Conservation (phyloP, 1,139 yeast genomes). For the Suhomyces chickasaworum region DNA sequence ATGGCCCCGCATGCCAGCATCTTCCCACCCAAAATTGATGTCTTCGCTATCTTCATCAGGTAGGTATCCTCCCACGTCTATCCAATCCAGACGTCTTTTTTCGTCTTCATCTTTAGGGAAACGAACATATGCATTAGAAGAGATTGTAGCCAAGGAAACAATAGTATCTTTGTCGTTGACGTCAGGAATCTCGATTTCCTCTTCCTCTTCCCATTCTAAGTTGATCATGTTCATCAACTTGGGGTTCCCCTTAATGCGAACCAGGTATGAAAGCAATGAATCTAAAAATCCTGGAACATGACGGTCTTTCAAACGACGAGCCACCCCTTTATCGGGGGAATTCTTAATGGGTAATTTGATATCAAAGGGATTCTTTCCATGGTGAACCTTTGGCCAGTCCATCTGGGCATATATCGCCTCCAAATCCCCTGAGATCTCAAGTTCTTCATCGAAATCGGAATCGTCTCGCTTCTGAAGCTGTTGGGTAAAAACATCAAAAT, state of each 20-base stretch:
- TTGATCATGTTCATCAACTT: slow-evolving; percentile 40
- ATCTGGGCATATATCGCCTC: slow-evolving; percentile 29
- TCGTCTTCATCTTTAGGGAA: slow-evolving; percentile 67
- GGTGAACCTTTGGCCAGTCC: slow-evolving; percentile 45
- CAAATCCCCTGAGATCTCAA: slow-evolving; percentile 21
- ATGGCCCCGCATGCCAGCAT: slow-evolving; percentile 85
- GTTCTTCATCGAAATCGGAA: neutral
- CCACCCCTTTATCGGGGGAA: slow-evolving; percentile 21
- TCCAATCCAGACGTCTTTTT: slow-evolving; percentile 68
- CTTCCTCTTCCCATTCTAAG: slow-evolving; percentile 57
- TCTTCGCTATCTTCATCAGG: slow-evolving; percentile 39
- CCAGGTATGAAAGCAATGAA: slow-evolving; percentile 62
- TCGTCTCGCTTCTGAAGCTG: slow-evolving; percentile 11
- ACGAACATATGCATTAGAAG: slow-evolving; percentile 88
- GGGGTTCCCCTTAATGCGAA: slow-evolving; percentile 47
- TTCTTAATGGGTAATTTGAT: slow-evolving; percentile 33
- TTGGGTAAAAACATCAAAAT: slow-evolving; percentile 10
- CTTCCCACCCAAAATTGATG: slow-evolving; percentile 80
- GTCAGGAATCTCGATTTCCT: slow-evolving; percentile 64
- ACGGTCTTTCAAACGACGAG: slow-evolving; percentile 57
- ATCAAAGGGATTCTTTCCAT: slow-evolving; percentile 47
- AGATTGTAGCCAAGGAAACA: slow-evolving; percentile 76
- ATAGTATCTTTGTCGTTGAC: slow-evolving; percentile 72
- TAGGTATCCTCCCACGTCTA: slow-evolving; percentile 69
- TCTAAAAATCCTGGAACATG: slow-evolving; percentile 65